phyloP scores from a whole-genome alignment of 306 rosid genomes.

The Casuarina equisetifolia region DNA sequence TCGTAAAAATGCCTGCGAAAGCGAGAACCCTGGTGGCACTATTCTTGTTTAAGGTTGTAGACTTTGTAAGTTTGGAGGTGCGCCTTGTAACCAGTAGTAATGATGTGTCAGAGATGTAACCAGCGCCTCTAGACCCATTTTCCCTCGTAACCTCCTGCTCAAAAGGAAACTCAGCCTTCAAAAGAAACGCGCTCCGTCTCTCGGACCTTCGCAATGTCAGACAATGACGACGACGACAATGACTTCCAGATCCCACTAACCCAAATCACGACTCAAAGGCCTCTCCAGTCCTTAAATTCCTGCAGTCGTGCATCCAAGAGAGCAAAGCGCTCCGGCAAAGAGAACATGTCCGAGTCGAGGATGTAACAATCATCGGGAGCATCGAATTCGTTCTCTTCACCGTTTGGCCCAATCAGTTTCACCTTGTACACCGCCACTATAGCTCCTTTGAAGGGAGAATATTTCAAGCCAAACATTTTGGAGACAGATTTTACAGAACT shows the following conservation, averaged over 20 bases:
- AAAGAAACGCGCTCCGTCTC: background rate
- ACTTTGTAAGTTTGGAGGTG: too few relatives aligned
- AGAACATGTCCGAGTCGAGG: slow-evolving; percentile 60
- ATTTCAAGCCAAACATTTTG: slow-evolving; percentile 51
- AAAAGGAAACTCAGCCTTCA: too few relatives aligned
- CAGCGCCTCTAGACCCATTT: too few relatives aligned
- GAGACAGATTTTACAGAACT: slow-evolving; percentile 42
- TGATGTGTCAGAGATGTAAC: too few relatives aligned
- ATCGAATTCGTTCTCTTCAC: slow-evolving; percentile 55
- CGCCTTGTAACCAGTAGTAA: too few relatives aligned
- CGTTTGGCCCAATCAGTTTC: slow-evolving; percentile 65
- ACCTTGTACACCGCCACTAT: slow-evolving; percentile 62
- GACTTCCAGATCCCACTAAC: slow-evolving; percentile 62
- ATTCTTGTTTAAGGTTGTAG: too few relatives aligned
- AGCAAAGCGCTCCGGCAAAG: slow-evolving; percentile 52
- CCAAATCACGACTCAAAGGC: slow-evolving; percentile 34
- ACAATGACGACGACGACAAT: slow-evolving; percentile 34
- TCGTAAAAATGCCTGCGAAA: background rate
- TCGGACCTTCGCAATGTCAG: slow-evolving; percentile 6
- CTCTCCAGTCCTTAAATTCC: slow-evolving; percentile 17
- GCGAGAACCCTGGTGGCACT: background rate
- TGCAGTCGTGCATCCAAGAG: slow-evolving; percentile 40
- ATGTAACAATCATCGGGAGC: slow-evolving; percentile 68
- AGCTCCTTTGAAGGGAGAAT: slow-evolving; percentile 46
- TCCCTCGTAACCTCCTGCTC: too few relatives aligned